These are phyloP conservation scores for Austroboletus niveus DNA, from an alignment of 1,284 basidiomycete species.

Conservation along the genomic window DNA sequence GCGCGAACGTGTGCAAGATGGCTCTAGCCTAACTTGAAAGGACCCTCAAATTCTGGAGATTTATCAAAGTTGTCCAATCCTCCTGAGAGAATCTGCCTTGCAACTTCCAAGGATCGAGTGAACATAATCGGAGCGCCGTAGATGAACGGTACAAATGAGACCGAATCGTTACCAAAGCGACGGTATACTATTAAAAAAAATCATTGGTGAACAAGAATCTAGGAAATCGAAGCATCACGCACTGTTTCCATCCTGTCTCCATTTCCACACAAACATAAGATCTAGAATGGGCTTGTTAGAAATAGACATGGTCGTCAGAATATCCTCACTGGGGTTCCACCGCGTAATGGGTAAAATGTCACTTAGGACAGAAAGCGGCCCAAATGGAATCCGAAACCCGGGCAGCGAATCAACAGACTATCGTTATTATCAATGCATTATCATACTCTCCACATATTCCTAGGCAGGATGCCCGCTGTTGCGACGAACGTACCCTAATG, in stretches of 20 bases:
- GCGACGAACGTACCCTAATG: conserved; percentile 7
- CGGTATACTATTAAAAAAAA: background rate
- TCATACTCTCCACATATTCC: background rate
- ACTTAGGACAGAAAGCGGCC: conserved; percentile 40
- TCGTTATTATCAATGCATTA: background rate
- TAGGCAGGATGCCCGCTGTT: background rate
- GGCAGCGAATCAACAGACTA: conserved; percentile 36
- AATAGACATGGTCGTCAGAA: conserved; percentile 35
- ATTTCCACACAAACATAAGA: background rate
- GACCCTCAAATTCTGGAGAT: background rate
- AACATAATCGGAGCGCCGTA: background rate
- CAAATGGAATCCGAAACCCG: conserved; percentile 39
- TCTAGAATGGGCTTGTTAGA: background rate
- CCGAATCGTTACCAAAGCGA: background rate
- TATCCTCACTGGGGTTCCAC: conserved; percentile 42
- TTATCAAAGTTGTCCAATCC: background rate
- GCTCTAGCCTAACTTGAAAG: background rate
- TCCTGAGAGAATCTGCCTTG: background rate
- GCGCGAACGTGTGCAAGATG: too few relatives aligned
- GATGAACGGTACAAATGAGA: background rate
- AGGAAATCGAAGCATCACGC: background rate
- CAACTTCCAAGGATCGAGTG: background rate
- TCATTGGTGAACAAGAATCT: background rate
- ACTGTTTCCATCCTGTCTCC: background rate
- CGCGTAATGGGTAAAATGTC: conserved; percentile 38